Conservation (phyloP, 2,329 filamentous ascomycete species). For the Colletotrichum falcatum region DNA sequence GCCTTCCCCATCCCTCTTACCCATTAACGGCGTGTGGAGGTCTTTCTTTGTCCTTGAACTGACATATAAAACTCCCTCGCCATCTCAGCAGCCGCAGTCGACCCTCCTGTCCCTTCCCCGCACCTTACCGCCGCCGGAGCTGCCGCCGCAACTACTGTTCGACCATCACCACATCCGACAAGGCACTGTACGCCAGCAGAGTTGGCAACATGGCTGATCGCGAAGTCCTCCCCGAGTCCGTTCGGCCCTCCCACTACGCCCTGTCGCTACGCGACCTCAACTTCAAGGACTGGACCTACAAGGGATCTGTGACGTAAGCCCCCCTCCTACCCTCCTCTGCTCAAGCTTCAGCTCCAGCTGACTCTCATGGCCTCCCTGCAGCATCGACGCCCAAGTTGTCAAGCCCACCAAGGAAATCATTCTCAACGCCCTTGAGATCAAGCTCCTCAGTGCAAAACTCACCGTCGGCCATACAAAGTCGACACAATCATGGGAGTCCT, state of each 20-base stretch:
- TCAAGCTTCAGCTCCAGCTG: conserved; percentile 2
- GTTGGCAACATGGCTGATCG: conserved; percentile 65
- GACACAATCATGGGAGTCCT: conserved; percentile 68
- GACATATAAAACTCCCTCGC: conserved; percentile 22
- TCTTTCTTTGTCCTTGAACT: conserved; percentile 14
- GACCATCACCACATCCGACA: conserved; percentile 44
- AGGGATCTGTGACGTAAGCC: conserved; percentile 77
- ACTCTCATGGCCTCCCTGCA: conserved; percentile 47
- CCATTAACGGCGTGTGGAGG: not conserved
- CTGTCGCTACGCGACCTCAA: conserved; percentile 86
- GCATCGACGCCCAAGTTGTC: conserved; percentile 80
- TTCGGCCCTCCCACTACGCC: conserved; percentile 88
- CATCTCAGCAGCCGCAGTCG: conserved; percentile 4
- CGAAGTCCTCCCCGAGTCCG: conserved; percentile 70
- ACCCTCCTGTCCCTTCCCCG: conserved; percentile 27
- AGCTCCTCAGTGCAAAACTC: conserved; percentile 75
- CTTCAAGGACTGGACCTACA: conserved; percentile 79
- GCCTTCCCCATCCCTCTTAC: not conserved
- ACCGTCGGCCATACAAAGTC: conserved; percentile 68
- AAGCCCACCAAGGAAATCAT: conserved; percentile 81
- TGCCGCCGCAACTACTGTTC: conserved; percentile 42
- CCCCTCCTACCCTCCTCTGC: conserved; percentile 23
- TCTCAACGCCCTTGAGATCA: conserved; percentile 87
- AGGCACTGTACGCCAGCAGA: conserved; percentile 44
- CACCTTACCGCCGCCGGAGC: conserved; percentile 8